Percentiles rank a stretch among this genome's conserved stretches.
Conservation (phyloP, 1,284 basidiomycete genomes). For the Malassezia restricta region DNA sequence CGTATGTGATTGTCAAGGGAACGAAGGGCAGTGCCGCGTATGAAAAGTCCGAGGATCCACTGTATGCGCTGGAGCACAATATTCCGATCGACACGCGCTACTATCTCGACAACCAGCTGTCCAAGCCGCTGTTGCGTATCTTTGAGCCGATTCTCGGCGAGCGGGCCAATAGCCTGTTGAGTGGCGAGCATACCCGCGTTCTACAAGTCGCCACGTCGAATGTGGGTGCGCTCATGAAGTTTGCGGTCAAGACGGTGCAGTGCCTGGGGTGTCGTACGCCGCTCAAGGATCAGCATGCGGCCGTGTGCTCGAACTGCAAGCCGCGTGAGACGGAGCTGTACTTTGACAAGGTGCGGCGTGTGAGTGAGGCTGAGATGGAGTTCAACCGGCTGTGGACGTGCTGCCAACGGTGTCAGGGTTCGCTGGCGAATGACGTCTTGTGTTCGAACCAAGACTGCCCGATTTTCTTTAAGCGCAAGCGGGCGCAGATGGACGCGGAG, state of each 20-base stretch:
- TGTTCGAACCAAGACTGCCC: constrained; percentile 95
- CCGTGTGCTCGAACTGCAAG: constrained; percentile 42
- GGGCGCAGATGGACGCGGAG: constrained; percentile 38
- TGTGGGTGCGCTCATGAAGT: constrained; percentile 45
- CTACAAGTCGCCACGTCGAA: constrained; percentile 42
- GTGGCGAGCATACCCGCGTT: constrained; percentile 41
- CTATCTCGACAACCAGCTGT: constrained; percentile 45
- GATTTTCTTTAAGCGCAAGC: constrained; percentile 78
- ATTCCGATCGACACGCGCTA: constrained; percentile 46
- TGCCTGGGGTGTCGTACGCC: constrained; percentile 45
- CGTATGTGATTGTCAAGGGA: constrained; percentile 45
- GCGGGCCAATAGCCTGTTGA: constrained; percentile 31
- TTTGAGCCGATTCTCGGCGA: constrained; percentile 45
- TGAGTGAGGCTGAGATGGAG: constrained; percentile 35
- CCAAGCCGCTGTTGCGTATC: constrained; percentile 44
- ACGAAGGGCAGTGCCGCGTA: constrained; percentile 43
- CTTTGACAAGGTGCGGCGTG: constrained; percentile 34
- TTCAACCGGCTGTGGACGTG: constrained; percentile 44
- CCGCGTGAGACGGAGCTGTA: constrained; percentile 38
- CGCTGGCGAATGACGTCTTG: constrained; percentile 64
- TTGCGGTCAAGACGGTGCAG: constrained; percentile 42
- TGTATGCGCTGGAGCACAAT: constrained; percentile 45
- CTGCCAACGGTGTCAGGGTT: constrained; percentile 44
- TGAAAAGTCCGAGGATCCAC: constrained; percentile 43
- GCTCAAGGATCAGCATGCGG: constrained; percentile 29